A percentile compares a stretch with the other conserved stretches of the same genome.
These are phyloP conservation scores for Mayamaea pseudoterrestris DNA, from an alignment of 108 stramenopile species.

Conservation along the genomic window DNA sequence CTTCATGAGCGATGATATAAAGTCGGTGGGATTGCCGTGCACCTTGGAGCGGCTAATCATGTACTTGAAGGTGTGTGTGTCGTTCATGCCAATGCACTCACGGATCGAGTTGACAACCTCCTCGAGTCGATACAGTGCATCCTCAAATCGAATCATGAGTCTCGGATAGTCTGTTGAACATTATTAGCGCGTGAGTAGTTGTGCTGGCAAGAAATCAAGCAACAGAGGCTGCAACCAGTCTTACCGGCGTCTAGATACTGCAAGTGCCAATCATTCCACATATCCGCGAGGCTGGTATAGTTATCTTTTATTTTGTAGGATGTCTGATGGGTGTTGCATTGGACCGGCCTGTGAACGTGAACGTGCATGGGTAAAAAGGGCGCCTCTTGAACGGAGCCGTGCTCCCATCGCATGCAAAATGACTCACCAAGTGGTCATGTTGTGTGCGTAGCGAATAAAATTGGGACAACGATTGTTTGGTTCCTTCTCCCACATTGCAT, in stretches of 20 bases:
- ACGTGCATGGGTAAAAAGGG: too few relatives aligned
- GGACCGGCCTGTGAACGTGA: too few relatives aligned
- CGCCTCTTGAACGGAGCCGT: too few relatives aligned
- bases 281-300: slow-evolving; percentile 32
- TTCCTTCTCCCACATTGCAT: background rate
- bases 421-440: too few relatives aligned
- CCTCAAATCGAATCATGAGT: slow-evolving; percentile 64
- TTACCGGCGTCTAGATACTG: slow-evolving; percentile 45
- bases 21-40: too few relatives aligned
- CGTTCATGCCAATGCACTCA: background rate
- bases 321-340: too few relatives aligned
- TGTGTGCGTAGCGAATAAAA: too few relatives aligned
- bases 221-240: too few relatives aligned
- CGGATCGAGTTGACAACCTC: slow-evolving; percentile 10
- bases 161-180: slow-evolving; percentile 47
- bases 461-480: background rate
- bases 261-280: slow-evolving; percentile 59
- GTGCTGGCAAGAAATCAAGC: too few relatives aligned
- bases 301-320: background rate
- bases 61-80: background rate
- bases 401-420: too few relatives aligned
- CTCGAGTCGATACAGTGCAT: slow-evolving; percentile 55
- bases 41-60: background rate
- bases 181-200: too few relatives aligned
- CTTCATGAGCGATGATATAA: too few relatives aligned